Evolutionary conservation across 2,329 filamentous ascomycete genomes (phyloP).

Genomic region (Aspergillus proliferans): DNA sequence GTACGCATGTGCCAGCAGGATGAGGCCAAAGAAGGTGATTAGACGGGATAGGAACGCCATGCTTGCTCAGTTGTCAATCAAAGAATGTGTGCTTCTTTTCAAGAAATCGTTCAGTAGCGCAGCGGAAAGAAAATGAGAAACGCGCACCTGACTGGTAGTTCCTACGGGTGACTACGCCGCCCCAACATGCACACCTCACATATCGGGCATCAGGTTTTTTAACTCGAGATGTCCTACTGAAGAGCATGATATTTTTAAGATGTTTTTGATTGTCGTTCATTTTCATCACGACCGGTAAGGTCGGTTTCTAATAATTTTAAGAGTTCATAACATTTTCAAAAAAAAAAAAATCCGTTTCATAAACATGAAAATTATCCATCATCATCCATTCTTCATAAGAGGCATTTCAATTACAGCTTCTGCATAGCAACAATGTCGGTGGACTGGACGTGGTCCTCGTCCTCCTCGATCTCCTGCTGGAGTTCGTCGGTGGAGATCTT

Average conservation of each 20-base stretch:
- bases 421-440: slow-evolving; percentile 86
- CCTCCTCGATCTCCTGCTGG: slow-evolving; percentile 74
- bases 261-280: slow-evolving; percentile 14
- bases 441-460: slow-evolving; percentile 96
- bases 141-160: neutral
- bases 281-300: slow-evolving; percentile 21
- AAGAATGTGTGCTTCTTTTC: neutral
- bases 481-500: slow-evolving; percentile 86
- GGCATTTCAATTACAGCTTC: slow-evolving; percentile 64
- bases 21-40: slow-evolving; percentile 65
- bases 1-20: slow-evolving; percentile 84
- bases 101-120: neutral
- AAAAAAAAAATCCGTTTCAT: slow-evolving; percentile 15
- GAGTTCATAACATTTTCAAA: slow-evolving; percentile 32
- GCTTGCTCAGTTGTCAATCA: slow-evolving; percentile 3
- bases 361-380: slow-evolving; percentile 31
- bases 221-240: neutral
- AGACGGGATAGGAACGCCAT: slow-evolving; percentile 70
- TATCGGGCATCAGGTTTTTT: neutral
- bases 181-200: neutral
- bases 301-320: slow-evolving; percentile 22
- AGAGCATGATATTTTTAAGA: neutral
- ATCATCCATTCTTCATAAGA: slow-evolving; percentile 31
- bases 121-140: neutral
- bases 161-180: neutral